phyloP scores from a whole-genome alignment of 2,329 filamentous ascomycete species.

The Nannizzia gypsea region DNA sequence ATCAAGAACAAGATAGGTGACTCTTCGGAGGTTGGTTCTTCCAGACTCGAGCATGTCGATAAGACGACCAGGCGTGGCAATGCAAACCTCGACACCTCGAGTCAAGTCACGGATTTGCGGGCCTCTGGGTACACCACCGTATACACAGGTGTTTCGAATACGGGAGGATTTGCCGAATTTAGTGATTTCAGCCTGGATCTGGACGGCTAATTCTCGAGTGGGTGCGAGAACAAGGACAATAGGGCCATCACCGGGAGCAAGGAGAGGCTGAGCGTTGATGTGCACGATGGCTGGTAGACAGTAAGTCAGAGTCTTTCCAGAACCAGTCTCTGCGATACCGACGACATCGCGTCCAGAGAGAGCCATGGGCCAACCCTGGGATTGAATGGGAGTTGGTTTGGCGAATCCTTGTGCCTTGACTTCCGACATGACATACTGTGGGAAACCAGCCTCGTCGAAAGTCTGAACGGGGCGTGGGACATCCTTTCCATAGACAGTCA shows the following conservation, averaged over 20 bases:
- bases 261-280: slow-evolving; percentile 96
- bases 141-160: slow-evolving; percentile 97
- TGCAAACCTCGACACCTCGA: slow-evolving; percentile 94
- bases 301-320: slow-evolving; percentile 97
- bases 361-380: slow-evolving; percentile 98
- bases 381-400: slow-evolving; percentile 89
- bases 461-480: slow-evolving; percentile 91
- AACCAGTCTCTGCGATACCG: slow-evolving; percentile 97
- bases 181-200: slow-evolving; percentile 97
- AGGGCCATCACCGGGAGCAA: slow-evolving; percentile 87
- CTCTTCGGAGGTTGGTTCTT: slow-evolving; percentile 94
- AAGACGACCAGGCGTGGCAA: slow-evolving; percentile 91
- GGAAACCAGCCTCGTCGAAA: slow-evolving; percentile 96
- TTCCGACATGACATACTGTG: slow-evolving; percentile 92
- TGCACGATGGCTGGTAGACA: slow-evolving; percentile 96
- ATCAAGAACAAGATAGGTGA: slow-evolving; percentile 95
- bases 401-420: slow-evolving; percentile 97
- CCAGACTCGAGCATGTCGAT: slow-evolving; percentile 98
- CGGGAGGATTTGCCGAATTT: slow-evolving; percentile 97
- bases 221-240: slow-evolving; percentile 94
- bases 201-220: slow-evolving; percentile 93
- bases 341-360: slow-evolving; percentile 95
- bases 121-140: slow-evolving; percentile 96
- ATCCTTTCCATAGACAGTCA: slow-evolving; percentile 65
- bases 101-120: slow-evolving; percentile 91